These are phyloP conservation scores for Backusella luteola DNA, from an alignment of 192 early-diverging fungal genomes.

Conservation along the genomic window DNA sequence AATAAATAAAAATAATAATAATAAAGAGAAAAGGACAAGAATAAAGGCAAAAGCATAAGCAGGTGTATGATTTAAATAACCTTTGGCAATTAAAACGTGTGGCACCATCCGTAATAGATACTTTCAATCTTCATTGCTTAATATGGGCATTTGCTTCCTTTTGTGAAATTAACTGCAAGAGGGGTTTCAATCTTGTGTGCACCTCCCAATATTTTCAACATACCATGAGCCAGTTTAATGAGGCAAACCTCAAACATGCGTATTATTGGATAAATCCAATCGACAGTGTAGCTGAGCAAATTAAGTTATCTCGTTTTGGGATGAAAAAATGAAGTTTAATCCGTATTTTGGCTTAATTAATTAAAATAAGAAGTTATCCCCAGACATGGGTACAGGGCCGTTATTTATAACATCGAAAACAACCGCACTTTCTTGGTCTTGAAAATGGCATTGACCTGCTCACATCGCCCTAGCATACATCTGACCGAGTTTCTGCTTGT, in stretches of 20 bases:
- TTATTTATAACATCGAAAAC: neutral
- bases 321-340: neutral
- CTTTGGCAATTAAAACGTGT: slow-evolving; percentile 4
- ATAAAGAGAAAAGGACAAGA: neutral
- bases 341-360: too few relatives aligned
- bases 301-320: slow-evolving; percentile 7
- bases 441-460: neutral
- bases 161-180: slow-evolving; percentile 8
- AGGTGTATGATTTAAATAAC: slow-evolving; percentile 3
- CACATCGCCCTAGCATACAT: neutral
- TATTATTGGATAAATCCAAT: neutral
- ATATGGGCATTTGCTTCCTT: slow-evolving; percentile 6
- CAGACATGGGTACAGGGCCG: too few relatives aligned
- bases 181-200: neutral
- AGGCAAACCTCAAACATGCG: neutral
- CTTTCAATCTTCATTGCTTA: slow-evolving; percentile 5
- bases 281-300: slow-evolving; percentile 5
- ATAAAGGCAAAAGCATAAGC: neutral
- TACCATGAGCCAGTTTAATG: slow-evolving; percentile 8
- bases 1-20: neutral
- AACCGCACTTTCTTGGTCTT: neutral
- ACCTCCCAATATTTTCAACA: neutral
- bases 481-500: neutral
- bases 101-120: neutral
- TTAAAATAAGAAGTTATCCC: too few relatives aligned